These are phyloP conservation scores for Setomelanomma holmii DNA, from an alignment of 2,329 filamentous ascomycete species.

Conservation along the genomic window DNA sequence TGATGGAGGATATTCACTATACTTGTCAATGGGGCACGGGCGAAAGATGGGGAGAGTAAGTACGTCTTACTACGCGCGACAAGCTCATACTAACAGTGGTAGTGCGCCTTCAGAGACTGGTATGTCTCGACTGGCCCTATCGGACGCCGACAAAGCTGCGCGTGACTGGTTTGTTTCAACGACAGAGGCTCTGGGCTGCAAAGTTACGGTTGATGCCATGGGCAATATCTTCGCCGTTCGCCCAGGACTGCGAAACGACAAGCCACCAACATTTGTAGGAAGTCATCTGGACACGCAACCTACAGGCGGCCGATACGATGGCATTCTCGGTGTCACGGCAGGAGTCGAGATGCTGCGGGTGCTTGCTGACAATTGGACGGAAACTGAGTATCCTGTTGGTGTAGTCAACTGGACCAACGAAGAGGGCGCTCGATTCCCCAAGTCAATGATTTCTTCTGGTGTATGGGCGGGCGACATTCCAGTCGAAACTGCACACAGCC, in stretches of 20 bases:
- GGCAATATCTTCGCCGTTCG: slow-evolving; percentile 81
- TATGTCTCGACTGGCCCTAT: slow-evolving; percentile 77
- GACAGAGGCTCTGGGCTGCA: slow-evolving; percentile 69
- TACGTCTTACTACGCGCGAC: background rate
- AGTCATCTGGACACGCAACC: slow-evolving; percentile 68
- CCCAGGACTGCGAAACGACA: slow-evolving; percentile 64
- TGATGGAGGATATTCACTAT: slow-evolving; percentile 70
- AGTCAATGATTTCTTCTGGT: slow-evolving; percentile 75
- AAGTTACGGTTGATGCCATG: slow-evolving; percentile 74
- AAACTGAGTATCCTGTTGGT: slow-evolving; percentile 75
- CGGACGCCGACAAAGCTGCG: slow-evolving; percentile 73
- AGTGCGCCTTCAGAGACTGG: slow-evolving; percentile 67
- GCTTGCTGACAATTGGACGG: slow-evolving; percentile 70
- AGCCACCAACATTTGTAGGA: slow-evolving; percentile 71
- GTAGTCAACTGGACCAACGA: slow-evolving; percentile 85
- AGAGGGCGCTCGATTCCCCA: slow-evolving; percentile 81
- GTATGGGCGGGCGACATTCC: slow-evolving; percentile 77
- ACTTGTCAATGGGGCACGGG: slow-evolving; percentile 73
- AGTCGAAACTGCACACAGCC: slow-evolving; percentile 64
- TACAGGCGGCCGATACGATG: slow-evolving; percentile 74
- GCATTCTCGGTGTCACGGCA: slow-evolving; percentile 76
- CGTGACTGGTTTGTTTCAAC: slow-evolving; percentile 78
- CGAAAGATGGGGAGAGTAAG: slow-evolving; percentile 70
- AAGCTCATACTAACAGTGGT: slow-evolving; percentile 43
- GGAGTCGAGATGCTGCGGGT: slow-evolving; percentile 75